Evolutionary conservation across 2,329 filamentous ascomycete species (phyloP).

Genomic region (Escovopsis weberi): DNA sequence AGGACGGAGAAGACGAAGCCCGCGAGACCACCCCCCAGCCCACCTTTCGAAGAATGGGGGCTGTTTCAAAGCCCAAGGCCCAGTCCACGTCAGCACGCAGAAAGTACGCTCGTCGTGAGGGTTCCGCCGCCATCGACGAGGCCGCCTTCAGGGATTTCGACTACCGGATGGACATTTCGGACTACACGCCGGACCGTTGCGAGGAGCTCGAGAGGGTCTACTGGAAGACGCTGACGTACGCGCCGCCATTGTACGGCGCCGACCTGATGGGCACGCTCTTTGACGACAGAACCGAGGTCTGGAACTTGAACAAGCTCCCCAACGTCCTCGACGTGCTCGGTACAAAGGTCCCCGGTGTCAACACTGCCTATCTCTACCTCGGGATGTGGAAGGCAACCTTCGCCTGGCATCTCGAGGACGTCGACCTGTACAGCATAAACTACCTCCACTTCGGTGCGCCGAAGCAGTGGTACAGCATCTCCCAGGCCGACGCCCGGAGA

Average conservation of each 20-base stretch:
- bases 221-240: conserved; percentile 95
- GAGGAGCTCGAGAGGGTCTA: conserved; percentile 89
- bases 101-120: conserved; percentile 71
- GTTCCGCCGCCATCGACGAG: conserved; percentile 70
- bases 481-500: conserved; percentile 79
- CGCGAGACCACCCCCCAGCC: conserved; percentile 29
- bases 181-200: conserved; percentile 82
- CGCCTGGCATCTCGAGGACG: conserved; percentile 96
- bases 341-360: conserved; percentile 92
- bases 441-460: conserved; percentile 97
- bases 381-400: conserved; percentile 99
- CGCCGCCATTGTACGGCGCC: conserved; percentile 85
- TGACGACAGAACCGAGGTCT: conserved; percentile 65
- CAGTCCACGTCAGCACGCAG: conserved; percentile 75
- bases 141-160: conserved; percentile 83
- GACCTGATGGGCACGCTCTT: conserved; percentile 95
- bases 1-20: conserved; percentile 23
- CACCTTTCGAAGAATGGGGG: conserved; percentile 32
- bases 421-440: conserved; percentile 98
- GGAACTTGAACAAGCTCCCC: conserved; percentile 91
- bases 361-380: conserved; percentile 92
- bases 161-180: conserved; percentile 74
- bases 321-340: conserved; percentile 90
- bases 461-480: conserved; percentile 99
- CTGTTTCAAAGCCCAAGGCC: conserved; percentile 40